These are phyloP conservation scores for Zychaea mexicana DNA, from an alignment of 371 early-diverging fungal species.

Conservation along the genomic window DNA sequence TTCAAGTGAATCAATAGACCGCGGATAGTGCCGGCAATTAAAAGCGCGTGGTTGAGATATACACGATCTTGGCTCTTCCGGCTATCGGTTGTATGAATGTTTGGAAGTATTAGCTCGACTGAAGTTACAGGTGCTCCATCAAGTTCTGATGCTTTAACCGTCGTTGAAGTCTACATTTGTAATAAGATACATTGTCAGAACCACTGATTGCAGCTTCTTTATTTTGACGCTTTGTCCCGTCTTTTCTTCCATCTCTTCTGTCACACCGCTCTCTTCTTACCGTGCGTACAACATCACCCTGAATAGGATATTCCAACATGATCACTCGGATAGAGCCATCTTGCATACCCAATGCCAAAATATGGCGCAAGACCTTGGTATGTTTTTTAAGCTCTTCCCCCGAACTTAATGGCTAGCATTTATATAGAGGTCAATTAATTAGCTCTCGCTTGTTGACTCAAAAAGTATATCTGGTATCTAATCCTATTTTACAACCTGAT, in stretches of 20 bases:
- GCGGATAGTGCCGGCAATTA: not conserved
- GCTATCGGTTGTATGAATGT: not conserved
- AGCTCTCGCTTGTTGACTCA: too few species aligned
- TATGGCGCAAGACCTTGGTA: not conserved
- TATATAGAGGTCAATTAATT: too few species aligned
- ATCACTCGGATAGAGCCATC: not conserved
- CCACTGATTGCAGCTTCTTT: not conserved
- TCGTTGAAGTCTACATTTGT: not conserved
- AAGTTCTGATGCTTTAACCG: not conserved
- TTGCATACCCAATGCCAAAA: slow-evolving; percentile 1
- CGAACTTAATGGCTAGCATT: not conserved
- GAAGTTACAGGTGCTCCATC: not conserved
- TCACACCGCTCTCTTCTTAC: not conserved
- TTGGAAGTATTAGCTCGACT: not conserved
- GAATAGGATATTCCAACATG: not conserved
- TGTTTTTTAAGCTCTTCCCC: not conserved
- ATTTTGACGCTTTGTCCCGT: too few species aligned
- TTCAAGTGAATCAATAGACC: not conserved
- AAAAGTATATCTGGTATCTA: too few species aligned
- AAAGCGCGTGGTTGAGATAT: too few species aligned
- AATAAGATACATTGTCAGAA: not conserved
- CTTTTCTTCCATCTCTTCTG: too few species aligned
- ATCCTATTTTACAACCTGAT: too few species aligned
- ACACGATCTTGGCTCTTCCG: too few species aligned
- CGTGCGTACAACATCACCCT: not conserved